Base-by-base conservation (phyloP, 345 rosid species). In the Dovyalis caffra region DNA sequence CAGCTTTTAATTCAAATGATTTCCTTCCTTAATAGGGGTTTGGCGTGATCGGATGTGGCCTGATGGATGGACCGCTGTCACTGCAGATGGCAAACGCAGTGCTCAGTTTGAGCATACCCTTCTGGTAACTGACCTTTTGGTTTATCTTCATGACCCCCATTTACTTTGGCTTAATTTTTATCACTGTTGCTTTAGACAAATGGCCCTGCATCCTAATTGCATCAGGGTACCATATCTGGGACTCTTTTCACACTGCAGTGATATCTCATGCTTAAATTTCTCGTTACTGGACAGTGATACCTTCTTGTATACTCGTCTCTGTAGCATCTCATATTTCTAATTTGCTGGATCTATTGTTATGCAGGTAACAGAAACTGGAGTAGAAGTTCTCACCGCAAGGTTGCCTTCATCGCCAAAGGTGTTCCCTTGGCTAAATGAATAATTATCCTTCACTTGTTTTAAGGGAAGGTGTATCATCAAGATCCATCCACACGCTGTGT, bases 101-200 rank as follows among this genome's bases (percentile, higher is more conserved):
- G 98, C 99, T 75, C 99, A 93, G 88, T 95, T 95, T 84, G 99
- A 95, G 86, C 99, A 95, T 75, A 93, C 98, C 0, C 96, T 95
- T 75, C 64, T 95, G 94, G 99, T 91, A 85, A 84, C 20, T 37
- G 2, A 68, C 34, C 74, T 2, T 72, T 70, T 53, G 29, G 31
- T 4, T 33, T 33, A 15, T 33, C 26, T n/a, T 1, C 35, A 20
- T 7, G 28, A 34, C 49, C n/a, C 34, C 10, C 33, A 4, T 51
- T 40, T 9, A 49, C 29, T 79, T 14, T 60, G 16, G 4, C 47
- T 51, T 1, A 31, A 18, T 29, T 6, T 8, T 63, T 63, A 18
- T 31, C 0, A 0, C 8, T 2, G 21, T 18, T 3, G 15, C 26
- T 26, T 28, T 65, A 7, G 25, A 35, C 43, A 25, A 43, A 29